phyloP scores from a whole-genome alignment of 768 basidiomycete species.

The Podaxis pistillaris region DNA sequence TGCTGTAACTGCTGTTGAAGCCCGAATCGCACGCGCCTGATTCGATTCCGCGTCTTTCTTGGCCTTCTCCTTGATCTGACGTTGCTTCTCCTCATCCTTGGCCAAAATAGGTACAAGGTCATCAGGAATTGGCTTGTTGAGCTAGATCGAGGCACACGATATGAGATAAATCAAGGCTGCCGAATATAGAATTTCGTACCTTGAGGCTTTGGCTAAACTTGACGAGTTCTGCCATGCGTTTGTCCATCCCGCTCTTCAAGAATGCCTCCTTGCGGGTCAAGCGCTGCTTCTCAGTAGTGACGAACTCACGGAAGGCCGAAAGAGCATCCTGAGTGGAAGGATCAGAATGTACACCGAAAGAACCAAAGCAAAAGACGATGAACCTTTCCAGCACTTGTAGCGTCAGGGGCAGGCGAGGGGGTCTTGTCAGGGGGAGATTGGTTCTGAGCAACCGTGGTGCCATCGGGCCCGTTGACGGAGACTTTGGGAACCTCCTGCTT shows the following conservation, averaged over 20 bases:
- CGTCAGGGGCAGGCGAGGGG: slow-evolving; percentile 61
- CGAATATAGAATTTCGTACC: slow-evolving; percentile 42
- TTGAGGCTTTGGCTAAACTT: slow-evolving; percentile 95
- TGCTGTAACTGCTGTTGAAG: slow-evolving; percentile 48
- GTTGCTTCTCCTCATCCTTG: slow-evolving; percentile 91
- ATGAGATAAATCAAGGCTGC: background rate
- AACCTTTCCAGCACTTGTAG: slow-evolving; percentile 47
- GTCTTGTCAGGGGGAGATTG: slow-evolving; percentile 51
- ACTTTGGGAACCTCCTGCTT: slow-evolving; percentile 66
- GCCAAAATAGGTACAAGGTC: slow-evolving; percentile 91
- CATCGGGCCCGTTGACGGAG: slow-evolving; percentile 78
- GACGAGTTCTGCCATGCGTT: slow-evolving; percentile 87
- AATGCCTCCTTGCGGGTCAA: slow-evolving; percentile 88
- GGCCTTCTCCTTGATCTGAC: slow-evolving; percentile 77
- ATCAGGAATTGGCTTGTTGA: slow-evolving; percentile 90
- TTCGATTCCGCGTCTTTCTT: slow-evolving; percentile 61
- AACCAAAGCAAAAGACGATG: slow-evolving; percentile 11
- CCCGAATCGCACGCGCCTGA: slow-evolving; percentile 69
- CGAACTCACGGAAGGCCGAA: slow-evolving; percentile 89
- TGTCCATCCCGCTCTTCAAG: slow-evolving; percentile 92
- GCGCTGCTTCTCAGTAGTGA: slow-evolving; percentile 87
- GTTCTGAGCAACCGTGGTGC: slow-evolving; percentile 43
- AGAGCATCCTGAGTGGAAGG: slow-evolving; percentile 36
- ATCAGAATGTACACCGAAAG: background rate
- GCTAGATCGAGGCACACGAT: slow-evolving; percentile 38